A percentile compares a stretch with the other conserved stretches of the same genome.
Evolutionary conservation across 2,329 filamentous ascomycete species (phyloP).

Genomic region (Orbilia ellipsospora): DNA sequence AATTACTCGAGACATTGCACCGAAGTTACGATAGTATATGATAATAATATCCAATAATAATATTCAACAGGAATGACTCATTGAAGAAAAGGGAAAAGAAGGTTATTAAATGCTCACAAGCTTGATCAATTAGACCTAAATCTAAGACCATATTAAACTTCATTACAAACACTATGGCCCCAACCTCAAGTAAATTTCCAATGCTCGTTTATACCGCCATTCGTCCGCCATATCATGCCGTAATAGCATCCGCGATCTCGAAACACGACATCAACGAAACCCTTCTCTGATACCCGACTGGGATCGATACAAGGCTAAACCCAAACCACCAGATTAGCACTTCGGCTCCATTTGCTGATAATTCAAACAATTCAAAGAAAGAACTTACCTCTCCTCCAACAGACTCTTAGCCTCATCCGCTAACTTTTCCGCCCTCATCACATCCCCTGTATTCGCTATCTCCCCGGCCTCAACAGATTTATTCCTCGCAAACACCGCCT

Average conservation of each 20-base stretch:
- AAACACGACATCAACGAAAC: conserved; percentile 51
- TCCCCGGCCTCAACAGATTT: conserved; percentile 50
- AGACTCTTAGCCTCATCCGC: conserved; percentile 35
- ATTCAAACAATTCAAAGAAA: neutral
- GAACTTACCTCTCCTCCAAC: conserved; percentile 39
- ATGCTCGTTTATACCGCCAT: too few relatives aligned
- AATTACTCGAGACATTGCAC: too few relatives aligned
- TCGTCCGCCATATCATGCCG: conserved; percentile 8
- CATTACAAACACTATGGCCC: too few relatives aligned
- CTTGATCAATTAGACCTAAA: too few relatives aligned
- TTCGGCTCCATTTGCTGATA: neutral
- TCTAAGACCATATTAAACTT: too few relatives aligned
- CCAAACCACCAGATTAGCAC: conserved; percentile 1
- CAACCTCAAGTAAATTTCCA: too few relatives aligned
- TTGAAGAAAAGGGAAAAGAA: too few relatives aligned
- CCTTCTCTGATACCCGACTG: conserved; percentile 38
- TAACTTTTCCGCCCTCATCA: conserved; percentile 34
- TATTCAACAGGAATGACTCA: too few relatives aligned
- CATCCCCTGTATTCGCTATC: conserved; percentile 31
- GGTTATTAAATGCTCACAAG: too few relatives aligned
- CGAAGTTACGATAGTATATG: too few relatives aligned
- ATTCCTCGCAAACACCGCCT: conserved; percentile 48
- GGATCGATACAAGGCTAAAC: conserved; percentile 43
- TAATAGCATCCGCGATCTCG: conserved; percentile 45
- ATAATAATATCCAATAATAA: too few relatives aligned